A percentile compares a stretch with the other conserved stretches of the same genome.
These are phyloP conservation scores for Eucalyptus sp. DNA, from an alignment of 345 rosid species.

Conservation along the genomic window DNA sequence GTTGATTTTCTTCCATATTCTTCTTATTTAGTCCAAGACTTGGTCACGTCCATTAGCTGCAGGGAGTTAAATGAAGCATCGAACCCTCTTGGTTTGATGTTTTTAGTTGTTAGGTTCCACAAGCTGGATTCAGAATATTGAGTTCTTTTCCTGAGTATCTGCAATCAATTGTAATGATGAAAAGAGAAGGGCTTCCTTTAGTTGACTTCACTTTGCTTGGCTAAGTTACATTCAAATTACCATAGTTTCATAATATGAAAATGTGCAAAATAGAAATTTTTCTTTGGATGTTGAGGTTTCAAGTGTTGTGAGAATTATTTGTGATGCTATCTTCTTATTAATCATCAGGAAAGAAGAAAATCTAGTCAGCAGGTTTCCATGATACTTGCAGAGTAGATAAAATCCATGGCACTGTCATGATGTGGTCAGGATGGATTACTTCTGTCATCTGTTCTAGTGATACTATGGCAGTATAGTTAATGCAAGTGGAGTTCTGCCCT, in stretches of 20 bases:
- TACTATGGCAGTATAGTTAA: background rate
- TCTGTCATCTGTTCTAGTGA: background rate
- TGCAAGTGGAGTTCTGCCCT: background rate
- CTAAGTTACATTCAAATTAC: background rate
- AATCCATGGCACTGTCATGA: background rate
- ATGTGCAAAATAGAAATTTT: background rate
- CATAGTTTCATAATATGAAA: background rate
- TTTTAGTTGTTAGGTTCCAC: background rate
- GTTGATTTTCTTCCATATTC: background rate
- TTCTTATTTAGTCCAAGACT: background rate
- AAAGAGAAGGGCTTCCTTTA: background rate
- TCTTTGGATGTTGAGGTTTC: background rate
- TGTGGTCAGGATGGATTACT: background rate
- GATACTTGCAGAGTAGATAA: background rate
- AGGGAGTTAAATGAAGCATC: background rate
- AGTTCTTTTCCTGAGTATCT: background rate
- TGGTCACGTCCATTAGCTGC: background rate
- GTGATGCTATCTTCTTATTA: background rate
- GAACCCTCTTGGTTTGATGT: background rate
- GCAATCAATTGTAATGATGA: background rate
- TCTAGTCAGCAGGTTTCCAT: background rate
- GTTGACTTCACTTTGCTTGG: background rate
- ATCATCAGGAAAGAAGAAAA: background rate
- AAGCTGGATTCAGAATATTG: background rate
- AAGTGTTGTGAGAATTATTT: background rate